A percentile compares a stretch with the other conserved stretches of the same genome.
Conservation (phyloP, 257 asterid genomes). For the Fraxinus anomala region DNA sequence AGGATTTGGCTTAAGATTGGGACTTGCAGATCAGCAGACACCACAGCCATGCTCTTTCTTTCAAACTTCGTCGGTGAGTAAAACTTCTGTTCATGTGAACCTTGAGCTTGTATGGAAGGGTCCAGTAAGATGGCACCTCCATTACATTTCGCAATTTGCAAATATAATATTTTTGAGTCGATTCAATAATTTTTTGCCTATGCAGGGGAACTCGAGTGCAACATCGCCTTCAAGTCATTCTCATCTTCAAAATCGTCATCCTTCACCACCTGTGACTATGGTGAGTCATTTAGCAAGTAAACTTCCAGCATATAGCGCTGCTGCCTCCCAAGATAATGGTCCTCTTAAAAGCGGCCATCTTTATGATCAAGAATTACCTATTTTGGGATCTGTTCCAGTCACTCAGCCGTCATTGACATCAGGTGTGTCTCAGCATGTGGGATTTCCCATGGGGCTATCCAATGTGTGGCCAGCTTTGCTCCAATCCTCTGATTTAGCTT, state of each 20-base stretch:
- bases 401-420: slow-evolving; percentile 28
- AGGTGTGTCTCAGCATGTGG: slow-evolving; percentile 27
- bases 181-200: slow-evolving; percentile 19
- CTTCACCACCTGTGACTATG: slow-evolving; percentile 27
- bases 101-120: slow-evolving; percentile 19
- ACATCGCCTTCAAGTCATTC: slow-evolving; percentile 34
- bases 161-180: slow-evolving; percentile 7
- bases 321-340: slow-evolving; percentile 28
- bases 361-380: slow-evolving; percentile 27
- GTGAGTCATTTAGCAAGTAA: slow-evolving; percentile 30
- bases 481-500: slow-evolving; percentile 41
- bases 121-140: slow-evolving; percentile 4
- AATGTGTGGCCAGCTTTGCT: slow-evolving; percentile 33
- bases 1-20: slow-evolving; percentile 39
- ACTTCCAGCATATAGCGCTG: slow-evolving; percentile 29
- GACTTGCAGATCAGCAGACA: slow-evolving; percentile 39
- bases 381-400: slow-evolving; percentile 28
- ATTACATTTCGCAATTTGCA: neutral
- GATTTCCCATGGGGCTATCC: slow-evolving; percentile 21
- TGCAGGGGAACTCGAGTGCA: slow-evolving; percentile 50
- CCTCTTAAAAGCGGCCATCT: slow-evolving; percentile 10
- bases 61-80: slow-evolving; percentile 49
- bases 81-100: slow-evolving; percentile 18
- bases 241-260: slow-evolving; percentile 32
- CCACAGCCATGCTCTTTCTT: slow-evolving; percentile 42